A percentile compares a stretch with the other conserved stretches of the same genome.
phyloP scores from a whole-genome alignment of 768 basidiomycete genomes.

The Boletus reticulatus region DNA sequence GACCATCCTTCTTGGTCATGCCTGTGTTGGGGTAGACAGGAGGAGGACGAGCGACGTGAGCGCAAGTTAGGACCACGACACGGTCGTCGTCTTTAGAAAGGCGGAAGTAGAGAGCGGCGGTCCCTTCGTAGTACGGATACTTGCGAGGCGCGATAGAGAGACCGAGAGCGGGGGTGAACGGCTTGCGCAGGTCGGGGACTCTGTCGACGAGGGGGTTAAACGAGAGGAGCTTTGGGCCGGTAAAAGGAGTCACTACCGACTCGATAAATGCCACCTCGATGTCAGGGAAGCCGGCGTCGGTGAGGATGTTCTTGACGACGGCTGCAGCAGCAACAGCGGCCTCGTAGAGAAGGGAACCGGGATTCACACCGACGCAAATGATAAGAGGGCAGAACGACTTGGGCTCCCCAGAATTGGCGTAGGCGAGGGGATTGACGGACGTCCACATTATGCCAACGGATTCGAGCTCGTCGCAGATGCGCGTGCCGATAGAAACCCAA shows the following conservation, averaged over 20 bases:
- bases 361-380: too few species aligned
- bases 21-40: background rate
- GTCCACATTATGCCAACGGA: too few species aligned
- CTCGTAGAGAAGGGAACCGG: too few species aligned
- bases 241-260: background rate
- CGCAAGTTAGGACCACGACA: background rate
- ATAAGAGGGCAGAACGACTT: too few species aligned
- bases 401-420: too few species aligned
- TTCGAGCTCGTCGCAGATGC: too few species aligned
- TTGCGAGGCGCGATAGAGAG: background rate
- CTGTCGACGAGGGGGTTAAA: background rate
- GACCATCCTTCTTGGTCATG: background rate
- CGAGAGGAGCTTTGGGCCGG: background rate
- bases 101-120: background rate
- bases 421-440: too few species aligned
- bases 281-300: background rate
- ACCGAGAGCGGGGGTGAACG: background rate
- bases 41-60: background rate
- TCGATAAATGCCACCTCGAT: background rate
- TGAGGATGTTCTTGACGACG: background rate
- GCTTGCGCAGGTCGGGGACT: background rate
- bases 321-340: background rate
- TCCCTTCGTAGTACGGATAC: background rate
- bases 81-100: background rate
- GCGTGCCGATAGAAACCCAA: too few species aligned